Conservation (phyloP, 257 asterid genomes). For the Solanum peruvianum region DNA sequence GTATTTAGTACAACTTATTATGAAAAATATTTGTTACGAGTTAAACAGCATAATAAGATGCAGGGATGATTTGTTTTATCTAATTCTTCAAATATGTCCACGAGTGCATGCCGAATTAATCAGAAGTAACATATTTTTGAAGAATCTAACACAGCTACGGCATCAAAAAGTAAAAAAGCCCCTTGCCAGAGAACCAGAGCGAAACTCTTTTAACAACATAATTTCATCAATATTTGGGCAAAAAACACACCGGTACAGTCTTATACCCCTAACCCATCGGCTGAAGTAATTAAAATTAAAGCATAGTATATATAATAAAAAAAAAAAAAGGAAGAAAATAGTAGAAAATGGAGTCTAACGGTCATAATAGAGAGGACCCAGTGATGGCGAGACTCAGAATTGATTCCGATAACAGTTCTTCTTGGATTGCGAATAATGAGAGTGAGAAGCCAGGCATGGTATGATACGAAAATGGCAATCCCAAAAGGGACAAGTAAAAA, state of each 20-base stretch:
- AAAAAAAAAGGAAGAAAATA: not conserved
- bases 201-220: not conserved
- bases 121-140: too few species aligned
- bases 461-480: constrained; percentile 26
- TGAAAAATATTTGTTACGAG: too few species aligned
- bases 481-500: constrained; percentile 64
- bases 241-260: too few species aligned
- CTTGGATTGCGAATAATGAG: constrained; percentile 32
- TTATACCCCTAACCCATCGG: too few species aligned
- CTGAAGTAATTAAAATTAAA: not conserved
- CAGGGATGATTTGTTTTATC: too few species aligned
- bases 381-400: constrained; percentile 52
- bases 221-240: not conserved
- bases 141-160: too few species aligned
- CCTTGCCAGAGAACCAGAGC: not conserved
- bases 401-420: constrained; percentile 62
- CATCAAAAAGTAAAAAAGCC: too few species aligned
- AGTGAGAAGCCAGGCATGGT: constrained; percentile 65
- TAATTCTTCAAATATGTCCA: too few species aligned
- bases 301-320: too few species aligned
- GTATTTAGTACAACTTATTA: too few species aligned
- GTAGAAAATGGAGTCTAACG: constrained; percentile 21
- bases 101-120: too few species aligned
- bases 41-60: too few species aligned
- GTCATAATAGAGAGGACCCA: constrained; percentile 80